Evolutionary conservation across 148 eudicot species (phyloP).

Genomic region (Cornus kousa): DNA sequence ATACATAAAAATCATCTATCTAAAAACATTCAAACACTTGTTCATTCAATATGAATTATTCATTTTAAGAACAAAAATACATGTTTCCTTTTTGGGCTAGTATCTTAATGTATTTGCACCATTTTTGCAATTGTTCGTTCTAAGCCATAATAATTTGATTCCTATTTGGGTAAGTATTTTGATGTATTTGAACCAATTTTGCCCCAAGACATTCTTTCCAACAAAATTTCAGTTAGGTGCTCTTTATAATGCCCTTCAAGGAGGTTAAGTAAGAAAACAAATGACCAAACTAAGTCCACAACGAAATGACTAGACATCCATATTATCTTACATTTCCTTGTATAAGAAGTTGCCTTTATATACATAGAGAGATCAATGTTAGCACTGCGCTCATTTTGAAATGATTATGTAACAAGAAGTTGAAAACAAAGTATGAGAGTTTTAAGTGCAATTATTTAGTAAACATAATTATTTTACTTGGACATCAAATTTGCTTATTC

Average conservation of each 20-base stretch:
- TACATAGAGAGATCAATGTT: too few relatives aligned
- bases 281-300: too few relatives aligned
- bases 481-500: neutral
- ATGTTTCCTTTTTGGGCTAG: neutral
- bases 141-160: neutral
- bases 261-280: too few relatives aligned
- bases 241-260: too few relatives aligned
- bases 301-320: too few relatives aligned
- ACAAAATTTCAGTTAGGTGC: too few relatives aligned
- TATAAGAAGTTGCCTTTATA: too few relatives aligned
- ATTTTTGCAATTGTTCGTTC: neutral
- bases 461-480: neutral
- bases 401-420: too few relatives aligned
- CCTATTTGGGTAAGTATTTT: neutral
- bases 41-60: neutral
- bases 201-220: neutral
- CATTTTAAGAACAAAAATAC: neutral
- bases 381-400: too few relatives aligned
- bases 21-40: neutral
- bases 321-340: too few relatives aligned
- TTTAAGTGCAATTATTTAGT: too few relatives aligned
- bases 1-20: neutral
- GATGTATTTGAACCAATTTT: neutral
- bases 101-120: neutral
- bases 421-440: too few relatives aligned